Percentiles rank a stretch among this genome's conserved stretches.
phyloP scores from a whole-genome alignment of 2,329 filamentous ascomycete species.

The Pezicula rhizophila region DNA sequence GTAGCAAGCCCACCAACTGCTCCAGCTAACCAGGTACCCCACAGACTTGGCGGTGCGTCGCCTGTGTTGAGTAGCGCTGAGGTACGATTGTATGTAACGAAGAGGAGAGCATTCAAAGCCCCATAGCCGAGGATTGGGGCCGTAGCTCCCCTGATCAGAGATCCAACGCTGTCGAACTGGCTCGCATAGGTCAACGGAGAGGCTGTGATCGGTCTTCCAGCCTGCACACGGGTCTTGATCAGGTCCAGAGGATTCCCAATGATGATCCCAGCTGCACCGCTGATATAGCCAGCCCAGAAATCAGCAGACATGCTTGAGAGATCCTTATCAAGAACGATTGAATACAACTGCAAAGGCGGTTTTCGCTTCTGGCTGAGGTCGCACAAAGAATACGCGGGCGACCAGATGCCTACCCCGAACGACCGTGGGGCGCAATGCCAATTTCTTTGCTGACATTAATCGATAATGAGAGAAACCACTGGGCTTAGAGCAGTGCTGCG shows the following conservation, averaged over 20 bases:
- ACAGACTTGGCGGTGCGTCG: slow-evolving; percentile 42
- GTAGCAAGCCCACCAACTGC: slow-evolving; percentile 77
- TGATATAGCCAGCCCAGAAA: slow-evolving; percentile 90
- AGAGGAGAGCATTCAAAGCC: slow-evolving; percentile 83
- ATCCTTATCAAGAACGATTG: too few relatives aligned
- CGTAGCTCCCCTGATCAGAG: slow-evolving; percentile 60
- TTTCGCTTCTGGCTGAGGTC: too few relatives aligned
- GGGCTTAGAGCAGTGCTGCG: too few relatives aligned
- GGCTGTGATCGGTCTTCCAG: slow-evolving; percentile 32
- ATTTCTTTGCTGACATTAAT: too few relatives aligned
- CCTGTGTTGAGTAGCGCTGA: slow-evolving; percentile 51
- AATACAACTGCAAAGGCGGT: too few relatives aligned
- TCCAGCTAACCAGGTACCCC: slow-evolving; percentile 72
- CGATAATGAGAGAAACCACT: too few relatives aligned
- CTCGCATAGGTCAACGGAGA: slow-evolving; percentile 20
- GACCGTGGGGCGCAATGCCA: too few relatives aligned
- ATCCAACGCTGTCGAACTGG: slow-evolving; percentile 31
- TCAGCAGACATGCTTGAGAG: slow-evolving; percentile 46
- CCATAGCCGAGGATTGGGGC: slow-evolving; percentile 87
- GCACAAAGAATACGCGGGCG: too few relatives aligned
- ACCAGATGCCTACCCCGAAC: too few relatives aligned
- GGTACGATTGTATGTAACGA: slow-evolving; percentile 85
- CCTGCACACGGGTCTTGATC: slow-evolving; percentile 76
- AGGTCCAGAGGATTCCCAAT: slow-evolving; percentile 83
- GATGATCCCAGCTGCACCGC: slow-evolving; percentile 77